Base-by-base conservation (phyloP, 495 filamentous ascomycete genomes). In the Neurospora terricola region DNA sequence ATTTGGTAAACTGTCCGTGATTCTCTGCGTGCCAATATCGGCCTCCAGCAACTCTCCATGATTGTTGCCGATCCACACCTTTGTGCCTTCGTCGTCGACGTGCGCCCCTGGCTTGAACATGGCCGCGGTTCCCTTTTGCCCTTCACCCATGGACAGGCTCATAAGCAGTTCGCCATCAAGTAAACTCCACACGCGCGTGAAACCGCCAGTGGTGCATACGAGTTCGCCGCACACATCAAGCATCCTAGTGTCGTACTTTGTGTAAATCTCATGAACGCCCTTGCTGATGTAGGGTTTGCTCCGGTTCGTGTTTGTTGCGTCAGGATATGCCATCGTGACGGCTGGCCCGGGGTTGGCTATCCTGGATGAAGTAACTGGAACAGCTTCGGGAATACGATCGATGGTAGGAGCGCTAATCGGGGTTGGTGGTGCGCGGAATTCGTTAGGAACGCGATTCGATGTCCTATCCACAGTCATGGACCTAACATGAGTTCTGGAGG, bases 61-160 rank as follows among this genome's bases (percentile, higher is more conserved):
- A 76, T 89, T 97, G 38, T 90, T 97, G 1, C 96, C 96, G 18
- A 99, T 86, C 96, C 96, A 99, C n/a, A 99, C 74, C 16, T 90
- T 87, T 66, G 86, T 84, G 12, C 94, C 94, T 80, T 98, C 95
- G 62, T 94, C 91, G 72, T 91, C 88, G 8, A 93, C 84, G 68
- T 88, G 87, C 30, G 83, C 81, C 0, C 91, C 88, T 9, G 95
- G 93, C 80, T 95, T 97, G 81, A 99, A 99, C 4, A 90, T 86
- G 2, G 98, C 80, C 18, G 95, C 90, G 18, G 93, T 89, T 39
- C 91, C 89, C 78, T 91, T 95, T 70, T 92, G 85, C 11, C 87
- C 88, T 76, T 99, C 96, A 10, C 89, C 88, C 83, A 97, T 94
- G 75, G 87, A 86, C 59, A 97, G 80, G 74, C 89, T 96, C 88